Conservation (phyloP, 148 eudicot species). For the Heliosperma pusillum region DNA sequence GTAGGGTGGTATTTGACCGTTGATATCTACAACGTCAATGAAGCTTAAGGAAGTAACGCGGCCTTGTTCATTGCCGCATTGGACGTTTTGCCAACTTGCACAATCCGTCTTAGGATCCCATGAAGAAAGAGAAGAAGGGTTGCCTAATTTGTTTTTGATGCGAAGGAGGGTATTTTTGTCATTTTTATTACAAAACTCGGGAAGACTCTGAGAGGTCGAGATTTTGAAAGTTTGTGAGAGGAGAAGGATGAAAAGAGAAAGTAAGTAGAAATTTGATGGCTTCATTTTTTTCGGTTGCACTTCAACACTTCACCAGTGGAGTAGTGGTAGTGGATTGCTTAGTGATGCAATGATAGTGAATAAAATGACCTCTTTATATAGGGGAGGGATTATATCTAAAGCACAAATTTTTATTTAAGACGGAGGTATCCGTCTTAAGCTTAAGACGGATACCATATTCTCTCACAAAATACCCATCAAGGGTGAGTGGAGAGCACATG, state of each 20-base stretch:
- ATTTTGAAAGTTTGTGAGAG: not conserved
- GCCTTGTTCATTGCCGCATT: slow-evolving; percentile 32
- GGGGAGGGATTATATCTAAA: too few relatives aligned
- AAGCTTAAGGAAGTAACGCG: slow-evolving; percentile 26
- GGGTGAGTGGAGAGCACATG: too few relatives aligned
- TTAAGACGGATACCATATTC: too few relatives aligned
- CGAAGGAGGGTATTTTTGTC: slow-evolving; percentile 43
- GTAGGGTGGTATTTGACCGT: slow-evolving; percentile 15
- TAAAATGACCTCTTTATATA: not conserved
- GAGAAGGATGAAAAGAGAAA: not conserved
- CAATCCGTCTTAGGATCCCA: slow-evolving; percentile 43
- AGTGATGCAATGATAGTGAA: not conserved
- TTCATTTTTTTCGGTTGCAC: not conserved
- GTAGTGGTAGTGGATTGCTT: too few relatives aligned
- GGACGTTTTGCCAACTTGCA: slow-evolving; percentile 32
- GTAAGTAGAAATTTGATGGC: not conserved
- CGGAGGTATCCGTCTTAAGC: too few relatives aligned
- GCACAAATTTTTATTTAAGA: too few relatives aligned
- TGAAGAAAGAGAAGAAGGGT: slow-evolving; percentile 31
- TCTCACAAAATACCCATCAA: too few relatives aligned
- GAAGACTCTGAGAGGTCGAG: slow-evolving; percentile 1
- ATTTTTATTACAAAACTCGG: slow-evolving; percentile 30
- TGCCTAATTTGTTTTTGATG: slow-evolving; percentile 33
- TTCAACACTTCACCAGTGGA: too few relatives aligned
- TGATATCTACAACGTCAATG: slow-evolving; percentile 4